Conservation (phyloP, 495 filamentous ascomycete genomes). For the Trichoderma erinaceum region DNA sequence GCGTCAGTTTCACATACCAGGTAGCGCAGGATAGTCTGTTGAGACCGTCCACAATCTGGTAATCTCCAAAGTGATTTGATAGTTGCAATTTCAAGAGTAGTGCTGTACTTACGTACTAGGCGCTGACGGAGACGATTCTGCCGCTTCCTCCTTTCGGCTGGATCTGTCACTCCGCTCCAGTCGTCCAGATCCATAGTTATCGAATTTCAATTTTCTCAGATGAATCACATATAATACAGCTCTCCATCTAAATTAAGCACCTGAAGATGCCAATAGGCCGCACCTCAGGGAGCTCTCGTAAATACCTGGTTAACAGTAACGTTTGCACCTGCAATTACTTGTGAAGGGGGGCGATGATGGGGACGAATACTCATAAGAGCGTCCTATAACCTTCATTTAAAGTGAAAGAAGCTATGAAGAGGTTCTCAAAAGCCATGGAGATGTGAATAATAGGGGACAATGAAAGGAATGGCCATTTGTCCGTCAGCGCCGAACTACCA, state of each 20-base stretch:
- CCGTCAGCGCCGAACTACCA: background rate
- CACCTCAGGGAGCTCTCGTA: background rate
- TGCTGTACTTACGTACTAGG: background rate
- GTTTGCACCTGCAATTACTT: background rate
- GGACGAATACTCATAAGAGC: background rate
- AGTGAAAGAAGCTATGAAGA: no score
- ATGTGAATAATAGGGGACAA: background rate
- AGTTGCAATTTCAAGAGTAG: background rate
- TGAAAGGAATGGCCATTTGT: background rate
- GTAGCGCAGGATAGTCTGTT: background rate
- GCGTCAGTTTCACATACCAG: background rate
- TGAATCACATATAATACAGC: background rate
- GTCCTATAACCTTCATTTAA: no score
- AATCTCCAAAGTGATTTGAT: background rate
- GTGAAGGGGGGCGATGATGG: background rate
- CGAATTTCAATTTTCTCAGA: background rate
- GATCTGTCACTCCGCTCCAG: background rate
- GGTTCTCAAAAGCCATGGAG: background rate
- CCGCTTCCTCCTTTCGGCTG: background rate
- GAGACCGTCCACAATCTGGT: background rate
- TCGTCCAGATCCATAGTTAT: background rate
- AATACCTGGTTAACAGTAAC: background rate
- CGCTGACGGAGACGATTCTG: background rate
- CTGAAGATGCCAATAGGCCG: background rate
- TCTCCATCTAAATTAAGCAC: background rate